These are phyloP conservation scores for Seiridium cupressi DNA, from an alignment of 2,329 filamentous ascomycete species.

Conservation along the genomic window DNA sequence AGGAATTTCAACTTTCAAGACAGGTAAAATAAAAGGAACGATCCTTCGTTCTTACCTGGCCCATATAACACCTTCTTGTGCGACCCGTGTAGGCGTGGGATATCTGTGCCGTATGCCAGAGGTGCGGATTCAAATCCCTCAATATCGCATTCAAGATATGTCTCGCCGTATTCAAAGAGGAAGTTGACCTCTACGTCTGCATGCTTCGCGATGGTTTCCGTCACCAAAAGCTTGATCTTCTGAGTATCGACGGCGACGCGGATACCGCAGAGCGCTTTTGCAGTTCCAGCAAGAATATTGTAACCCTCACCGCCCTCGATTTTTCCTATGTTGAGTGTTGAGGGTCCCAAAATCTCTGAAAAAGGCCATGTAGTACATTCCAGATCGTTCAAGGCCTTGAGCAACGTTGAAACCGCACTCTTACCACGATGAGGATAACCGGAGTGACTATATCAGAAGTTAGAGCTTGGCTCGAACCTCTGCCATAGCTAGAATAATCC, in stretches of 20 bases:
- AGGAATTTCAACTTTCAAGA: too few relatives aligned
- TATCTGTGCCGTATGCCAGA: slow-evolving; percentile 37
- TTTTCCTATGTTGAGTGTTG: slow-evolving; percentile 37
- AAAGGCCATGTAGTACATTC: slow-evolving; percentile 26
- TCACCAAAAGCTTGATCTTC: slow-evolving; percentile 29
- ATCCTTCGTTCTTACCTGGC: slow-evolving; percentile 21
- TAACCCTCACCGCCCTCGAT: slow-evolving; percentile 36
- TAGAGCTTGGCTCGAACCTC: not conserved
- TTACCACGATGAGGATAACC: slow-evolving; percentile 32
- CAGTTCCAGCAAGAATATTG: slow-evolving; percentile 35
- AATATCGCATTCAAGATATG: slow-evolving; percentile 35
- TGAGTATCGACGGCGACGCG: slow-evolving; percentile 34
- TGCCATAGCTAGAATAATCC: not conserved
- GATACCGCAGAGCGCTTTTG: slow-evolving; percentile 36
- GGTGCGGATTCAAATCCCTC: slow-evolving; percentile 34
- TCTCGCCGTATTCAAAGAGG: slow-evolving; percentile 35
- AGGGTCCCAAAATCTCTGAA: slow-evolving; percentile 34
- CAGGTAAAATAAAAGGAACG: too few relatives aligned
- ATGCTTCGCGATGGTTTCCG: slow-evolving; percentile 28
- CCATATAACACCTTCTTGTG: slow-evolving; percentile 36
- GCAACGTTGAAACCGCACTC: slow-evolving; percentile 30
- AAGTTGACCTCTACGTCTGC: slow-evolving; percentile 31
- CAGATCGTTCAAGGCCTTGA: slow-evolving; percentile 30
- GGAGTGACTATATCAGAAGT: slow-evolving; percentile 23
- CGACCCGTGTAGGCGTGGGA: slow-evolving; percentile 30